These are phyloP conservation scores for Podospora comata DNA, from an alignment of 495 filamentous ascomycete genomes.

Conservation along the genomic window DNA sequence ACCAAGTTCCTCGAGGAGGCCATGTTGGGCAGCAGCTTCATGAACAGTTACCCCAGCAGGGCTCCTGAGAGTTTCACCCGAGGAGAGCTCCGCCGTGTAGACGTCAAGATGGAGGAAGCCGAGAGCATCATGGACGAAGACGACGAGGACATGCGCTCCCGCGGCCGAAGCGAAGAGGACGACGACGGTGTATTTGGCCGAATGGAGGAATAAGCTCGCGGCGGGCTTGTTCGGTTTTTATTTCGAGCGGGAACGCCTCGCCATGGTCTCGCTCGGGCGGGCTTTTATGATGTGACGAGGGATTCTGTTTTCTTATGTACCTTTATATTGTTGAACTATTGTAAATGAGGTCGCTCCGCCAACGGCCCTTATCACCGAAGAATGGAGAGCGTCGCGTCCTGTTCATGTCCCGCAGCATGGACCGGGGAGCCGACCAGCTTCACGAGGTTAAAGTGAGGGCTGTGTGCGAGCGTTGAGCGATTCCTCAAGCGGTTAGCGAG, in stretches of 20 bases:
- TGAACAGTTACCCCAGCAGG: conserved; percentile 51
- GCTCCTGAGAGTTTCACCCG: conserved; percentile 51
- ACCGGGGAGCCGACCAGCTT: conserved; percentile 30
- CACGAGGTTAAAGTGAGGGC: conserved; percentile 63
- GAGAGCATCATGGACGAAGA: conserved; percentile 73
- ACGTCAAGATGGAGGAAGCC: conserved; percentile 68
- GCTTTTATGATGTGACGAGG: conserved; percentile 31
- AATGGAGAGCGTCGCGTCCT: conserved; percentile 40
- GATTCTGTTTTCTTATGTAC: conserved; percentile 43
- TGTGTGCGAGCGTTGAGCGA: conserved; percentile 57
- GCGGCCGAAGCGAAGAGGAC: conserved; percentile 75
- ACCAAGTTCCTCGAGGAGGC: conserved; percentile 60
- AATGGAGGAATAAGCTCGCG: conserved; percentile 75
- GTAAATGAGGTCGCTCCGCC: conserved; percentile 53
- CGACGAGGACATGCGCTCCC: conserved; percentile 63
- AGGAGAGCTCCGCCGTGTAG: conserved; percentile 43
- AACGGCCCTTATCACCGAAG: conserved; percentile 57
- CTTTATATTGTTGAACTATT: conserved; percentile 43
- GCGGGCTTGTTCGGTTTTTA: neutral
- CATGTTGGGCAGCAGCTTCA: conserved; percentile 47
- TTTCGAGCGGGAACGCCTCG: neutral
- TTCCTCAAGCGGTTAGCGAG: conserved; percentile 36
- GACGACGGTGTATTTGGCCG: conserved; percentile 92
- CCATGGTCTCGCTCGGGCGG: neutral
- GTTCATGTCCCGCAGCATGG: neutral